phyloP scores from a whole-genome alignment of 257 asterid genomes.

The Voacanga thouarsii region DNA sequence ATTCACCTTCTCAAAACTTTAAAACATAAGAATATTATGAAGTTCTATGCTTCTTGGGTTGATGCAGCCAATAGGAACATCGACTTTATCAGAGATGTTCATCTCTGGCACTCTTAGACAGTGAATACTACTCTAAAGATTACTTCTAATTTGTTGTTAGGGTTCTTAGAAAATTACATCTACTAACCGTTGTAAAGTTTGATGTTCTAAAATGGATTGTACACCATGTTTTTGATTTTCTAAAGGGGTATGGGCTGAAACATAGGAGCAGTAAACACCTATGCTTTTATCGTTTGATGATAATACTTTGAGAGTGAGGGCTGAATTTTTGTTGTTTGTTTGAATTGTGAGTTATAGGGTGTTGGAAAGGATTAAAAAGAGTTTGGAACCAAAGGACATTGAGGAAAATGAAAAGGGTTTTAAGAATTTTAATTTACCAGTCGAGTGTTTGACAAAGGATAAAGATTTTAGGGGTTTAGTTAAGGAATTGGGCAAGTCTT shows the following conservation, averaged over 20 bases:
- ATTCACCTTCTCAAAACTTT: conserved; percentile 83
- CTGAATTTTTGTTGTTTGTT: too few relatives aligned
- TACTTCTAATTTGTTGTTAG: background rate
- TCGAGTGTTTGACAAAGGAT: too few relatives aligned
- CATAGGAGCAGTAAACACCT: too few relatives aligned
- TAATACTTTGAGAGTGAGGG: too few relatives aligned
- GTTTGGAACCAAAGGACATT: too few relatives aligned
- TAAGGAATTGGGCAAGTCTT: too few relatives aligned
- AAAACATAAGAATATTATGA: conserved; percentile 82
- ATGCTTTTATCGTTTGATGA: too few relatives aligned
- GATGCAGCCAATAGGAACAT: conserved; percentile 79
- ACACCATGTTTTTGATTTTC: conserved; percentile 5
- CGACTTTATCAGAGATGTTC: conserved; percentile 96
- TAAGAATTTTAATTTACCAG: too few relatives aligned
- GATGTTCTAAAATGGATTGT: background rate
- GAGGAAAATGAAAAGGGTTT: too few relatives aligned
- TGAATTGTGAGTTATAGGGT: too few relatives aligned
- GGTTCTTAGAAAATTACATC: background rate
- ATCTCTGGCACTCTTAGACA: conserved; percentile 98
- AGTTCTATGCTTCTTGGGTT: conserved; percentile 90
- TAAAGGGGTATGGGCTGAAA: conserved; percentile 60
- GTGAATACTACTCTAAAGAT: conserved; percentile 40
- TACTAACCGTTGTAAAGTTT: background rate
- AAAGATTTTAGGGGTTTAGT: too few relatives aligned
- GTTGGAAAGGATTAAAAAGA: too few relatives aligned